phyloP scores from a whole-genome alignment of 139 green algal genomes.

The Pleodorina starrii region DNA sequence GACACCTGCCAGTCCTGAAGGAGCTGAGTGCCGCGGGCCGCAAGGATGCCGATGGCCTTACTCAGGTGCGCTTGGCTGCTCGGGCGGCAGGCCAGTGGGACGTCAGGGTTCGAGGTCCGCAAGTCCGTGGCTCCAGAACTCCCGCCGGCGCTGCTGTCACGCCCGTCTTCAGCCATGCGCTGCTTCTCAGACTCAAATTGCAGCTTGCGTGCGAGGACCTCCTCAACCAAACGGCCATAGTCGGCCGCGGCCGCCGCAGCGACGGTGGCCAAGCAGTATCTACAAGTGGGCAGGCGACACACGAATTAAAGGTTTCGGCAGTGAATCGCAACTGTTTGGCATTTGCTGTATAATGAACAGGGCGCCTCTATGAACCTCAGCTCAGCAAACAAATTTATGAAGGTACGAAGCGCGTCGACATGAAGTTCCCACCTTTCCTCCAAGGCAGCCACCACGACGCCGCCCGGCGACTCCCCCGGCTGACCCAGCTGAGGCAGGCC shows the following conservation, averaged over 20 bases:
- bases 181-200: neutral
- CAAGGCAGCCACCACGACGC: neutral
- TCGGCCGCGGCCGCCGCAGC: neutral
- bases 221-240: constrained; percentile 8
- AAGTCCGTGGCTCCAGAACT: neutral
- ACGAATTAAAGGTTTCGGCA: too few relatives aligned
- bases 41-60: neutral
- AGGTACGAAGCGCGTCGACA: too few relatives aligned
- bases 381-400: too few relatives aligned
- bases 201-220: constrained; percentile 18
- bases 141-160: neutral
- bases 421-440: constrained; percentile 40
- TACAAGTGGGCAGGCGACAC: too few relatives aligned
- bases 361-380: too few relatives aligned
- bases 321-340: too few relatives aligned
- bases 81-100: neutral
- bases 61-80: neutral
- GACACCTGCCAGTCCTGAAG: constrained; percentile 40
- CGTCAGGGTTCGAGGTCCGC: neutral
- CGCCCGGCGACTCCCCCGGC: neutral
- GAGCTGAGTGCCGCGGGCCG: neutral
- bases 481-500: constrained; percentile 8
- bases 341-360: too few relatives aligned
- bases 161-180: neutral
- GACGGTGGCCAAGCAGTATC: neutral